phyloP scores from a whole-genome alignment of 257 asterid genomes.

The Anisodus tanguticus region DNA sequence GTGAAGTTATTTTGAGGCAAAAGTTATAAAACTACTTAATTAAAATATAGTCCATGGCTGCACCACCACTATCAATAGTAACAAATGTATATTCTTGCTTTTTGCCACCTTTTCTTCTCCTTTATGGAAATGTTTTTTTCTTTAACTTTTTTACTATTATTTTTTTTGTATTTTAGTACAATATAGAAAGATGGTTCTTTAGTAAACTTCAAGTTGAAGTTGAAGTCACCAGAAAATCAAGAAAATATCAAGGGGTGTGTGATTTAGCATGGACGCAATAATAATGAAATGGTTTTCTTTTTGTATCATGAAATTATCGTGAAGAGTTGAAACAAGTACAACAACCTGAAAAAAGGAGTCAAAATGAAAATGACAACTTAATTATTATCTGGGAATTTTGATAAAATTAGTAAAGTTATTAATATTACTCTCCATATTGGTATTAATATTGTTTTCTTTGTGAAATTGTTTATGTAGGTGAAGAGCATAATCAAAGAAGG shows the following conservation, averaged over 20 bases:
- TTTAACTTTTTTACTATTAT: neutral
- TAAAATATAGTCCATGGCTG: neutral
- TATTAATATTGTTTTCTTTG: neutral
- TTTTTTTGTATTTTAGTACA: neutral
- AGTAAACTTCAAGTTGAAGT: neutral
- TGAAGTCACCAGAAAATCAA: constrained; percentile 22
- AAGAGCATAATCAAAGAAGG: constrained; percentile 45
- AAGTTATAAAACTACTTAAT: neutral
- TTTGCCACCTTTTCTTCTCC: neutral
- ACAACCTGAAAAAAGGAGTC: constrained; percentile 48
- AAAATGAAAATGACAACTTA: constrained; percentile 30
- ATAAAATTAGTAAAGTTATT: neutral
- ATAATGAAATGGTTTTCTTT: constrained; percentile 36
- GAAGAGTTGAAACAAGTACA: constrained; percentile 48
- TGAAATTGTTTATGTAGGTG: constrained; percentile 49
- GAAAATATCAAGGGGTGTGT: neutral
- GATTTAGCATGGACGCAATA: constrained; percentile 34
- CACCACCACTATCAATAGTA: constrained; percentile 28
- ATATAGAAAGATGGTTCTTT: neutral
- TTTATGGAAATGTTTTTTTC: constrained; percentile 9
- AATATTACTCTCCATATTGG: neutral
- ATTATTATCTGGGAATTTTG: neutral
- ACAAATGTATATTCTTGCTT: constrained; percentile 25
- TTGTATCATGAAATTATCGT: constrained; percentile 52
- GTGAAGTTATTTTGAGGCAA: constrained; percentile 25